Conservation (phyloP, 352 stramenopile genomes). For the Phytopythium helicoides region DNA sequence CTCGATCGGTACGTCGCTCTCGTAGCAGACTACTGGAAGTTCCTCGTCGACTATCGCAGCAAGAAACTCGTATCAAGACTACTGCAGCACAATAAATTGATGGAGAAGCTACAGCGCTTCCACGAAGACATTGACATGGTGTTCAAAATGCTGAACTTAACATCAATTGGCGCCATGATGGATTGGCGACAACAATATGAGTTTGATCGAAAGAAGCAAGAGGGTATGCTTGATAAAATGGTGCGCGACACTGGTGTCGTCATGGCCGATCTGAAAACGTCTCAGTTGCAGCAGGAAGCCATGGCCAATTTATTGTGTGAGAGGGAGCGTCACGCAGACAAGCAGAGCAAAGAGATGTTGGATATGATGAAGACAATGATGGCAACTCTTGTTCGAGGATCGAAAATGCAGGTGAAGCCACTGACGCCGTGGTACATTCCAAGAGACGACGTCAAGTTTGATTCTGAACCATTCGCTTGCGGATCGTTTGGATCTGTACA, state of each 20-base stretch:
- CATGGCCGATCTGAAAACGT: slow-evolving; percentile 18
- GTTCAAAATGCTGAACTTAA: slow-evolving; percentile 30
- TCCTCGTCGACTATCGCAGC: slow-evolving; percentile 18
- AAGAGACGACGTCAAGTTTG: slow-evolving; percentile 12
- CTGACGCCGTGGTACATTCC: slow-evolving; percentile 5
- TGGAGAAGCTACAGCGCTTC: slow-evolving; percentile 16
- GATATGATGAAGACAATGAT: slow-evolving; percentile 3
- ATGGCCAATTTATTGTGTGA: slow-evolving; percentile 15
- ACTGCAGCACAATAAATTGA: slow-evolving; percentile 23
- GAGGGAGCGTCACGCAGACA: slow-evolving; percentile 16
- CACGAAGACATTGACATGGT: slow-evolving; percentile 34
- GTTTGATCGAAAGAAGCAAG: slow-evolving; percentile 3
- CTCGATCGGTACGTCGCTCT: slow-evolving; percentile 14
- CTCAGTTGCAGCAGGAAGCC: slow-evolving; percentile 18
- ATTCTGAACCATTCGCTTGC: slow-evolving; percentile 7
- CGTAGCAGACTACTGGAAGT: slow-evolving; percentile 12
- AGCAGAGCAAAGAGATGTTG: slow-evolving; percentile 11
- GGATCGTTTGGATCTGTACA: slow-evolving; percentile 13
- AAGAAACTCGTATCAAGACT: slow-evolving; percentile 17
- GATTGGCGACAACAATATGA: slow-evolving; percentile 20
- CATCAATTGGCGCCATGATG: slow-evolving; percentile 20
- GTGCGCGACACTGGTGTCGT: slow-evolving; percentile 15
- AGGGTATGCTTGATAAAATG: slow-evolving; percentile 3
- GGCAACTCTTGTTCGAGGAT: slow-evolving; percentile 2
- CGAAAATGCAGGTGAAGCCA: slow-evolving; percentile 11